A percentile compares a stretch with the other conserved stretches of the same genome.
Conservation (phyloP, 2,329 filamentous ascomycete species). For the Fusarium sp. region DNA sequence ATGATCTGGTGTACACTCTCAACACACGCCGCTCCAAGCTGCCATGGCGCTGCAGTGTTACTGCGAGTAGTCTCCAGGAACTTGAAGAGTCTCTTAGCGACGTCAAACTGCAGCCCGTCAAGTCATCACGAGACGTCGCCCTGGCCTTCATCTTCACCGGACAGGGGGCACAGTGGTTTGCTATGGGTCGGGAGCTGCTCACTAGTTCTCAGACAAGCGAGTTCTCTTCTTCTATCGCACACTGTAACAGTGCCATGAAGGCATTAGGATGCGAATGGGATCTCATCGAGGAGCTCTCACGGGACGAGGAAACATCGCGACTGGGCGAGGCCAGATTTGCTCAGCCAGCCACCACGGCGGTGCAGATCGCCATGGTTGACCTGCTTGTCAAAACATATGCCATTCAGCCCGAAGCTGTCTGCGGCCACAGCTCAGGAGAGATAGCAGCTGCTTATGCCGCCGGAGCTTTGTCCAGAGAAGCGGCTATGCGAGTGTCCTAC, state of each 20-base stretch:
- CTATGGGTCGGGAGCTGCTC: slow-evolving; percentile 25
- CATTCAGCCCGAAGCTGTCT: slow-evolving; percentile 49
- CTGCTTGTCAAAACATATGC: slow-evolving; percentile 28
- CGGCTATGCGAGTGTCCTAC: slow-evolving; percentile 52
- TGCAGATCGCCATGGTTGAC: slow-evolving; percentile 33
- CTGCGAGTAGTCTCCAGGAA: background rate
- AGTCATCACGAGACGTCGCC: background rate
- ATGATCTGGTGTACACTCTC: slow-evolving; percentile 23
- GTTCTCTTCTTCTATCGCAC: slow-evolving; percentile 1
- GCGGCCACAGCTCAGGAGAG: slow-evolving; percentile 57
- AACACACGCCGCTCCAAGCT: slow-evolving; percentile 9
- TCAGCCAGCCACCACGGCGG: slow-evolving; percentile 24
- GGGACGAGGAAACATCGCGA: background rate
- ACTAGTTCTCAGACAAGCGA: background rate
- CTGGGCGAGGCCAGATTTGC: slow-evolving; percentile 15
- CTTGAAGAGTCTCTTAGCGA: slow-evolving; percentile 1
- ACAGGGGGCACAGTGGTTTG: slow-evolving; percentile 32
- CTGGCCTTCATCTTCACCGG: slow-evolving; percentile 34
- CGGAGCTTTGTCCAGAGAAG: slow-evolving; percentile 29
- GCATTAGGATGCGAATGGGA: slow-evolving; percentile 18
- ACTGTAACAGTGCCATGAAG: background rate
- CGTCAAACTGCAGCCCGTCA: background rate
- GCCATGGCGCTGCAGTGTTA: slow-evolving; percentile 1
- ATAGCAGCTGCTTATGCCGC: slow-evolving; percentile 56
- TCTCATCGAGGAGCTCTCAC: slow-evolving; percentile 16